phyloP scores from a whole-genome alignment of 2,329 filamentous ascomycete species.

The Davidsoniella virescens region DNA sequence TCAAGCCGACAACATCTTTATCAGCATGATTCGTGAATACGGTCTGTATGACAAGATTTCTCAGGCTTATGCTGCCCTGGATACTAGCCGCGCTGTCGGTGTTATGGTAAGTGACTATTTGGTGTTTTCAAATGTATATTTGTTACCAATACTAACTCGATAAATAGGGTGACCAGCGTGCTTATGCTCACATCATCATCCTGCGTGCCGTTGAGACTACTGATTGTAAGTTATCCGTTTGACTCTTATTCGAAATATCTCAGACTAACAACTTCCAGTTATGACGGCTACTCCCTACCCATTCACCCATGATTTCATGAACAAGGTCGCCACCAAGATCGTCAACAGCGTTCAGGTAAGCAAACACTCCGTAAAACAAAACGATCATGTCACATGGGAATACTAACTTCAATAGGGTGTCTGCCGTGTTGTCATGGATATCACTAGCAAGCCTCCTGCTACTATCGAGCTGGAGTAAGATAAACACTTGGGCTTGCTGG shows the following conservation, averaged over 20 bases:
- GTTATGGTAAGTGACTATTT: conserved; percentile 13
- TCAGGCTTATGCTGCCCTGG: conserved; percentile 14
- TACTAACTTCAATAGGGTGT: conserved; percentile 44
- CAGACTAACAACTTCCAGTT: conserved; percentile 20
- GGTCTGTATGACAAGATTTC: conserved; percentile 49
- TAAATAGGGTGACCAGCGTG: conserved; percentile 45
- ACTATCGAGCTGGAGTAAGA: conserved; percentile 62
- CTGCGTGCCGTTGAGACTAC: conserved; percentile 29
- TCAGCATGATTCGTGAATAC: conserved; percentile 54
- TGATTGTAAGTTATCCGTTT: conserved; percentile 15
- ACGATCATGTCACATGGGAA: conserved; percentile 24
- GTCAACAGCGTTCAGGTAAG: conserved; percentile 41
- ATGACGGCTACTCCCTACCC: conserved; percentile 60
- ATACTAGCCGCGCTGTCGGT: conserved; percentile 13
- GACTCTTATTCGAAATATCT: background rate
- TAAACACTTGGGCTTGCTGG: background rate
- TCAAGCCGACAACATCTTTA: conserved; percentile 63
- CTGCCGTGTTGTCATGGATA: conserved; percentile 21
- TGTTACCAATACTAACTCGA: too few species aligned
- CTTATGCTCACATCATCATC: conserved; percentile 26
- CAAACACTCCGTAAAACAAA: conserved; percentile 39
- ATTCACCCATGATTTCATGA: conserved; percentile 49
- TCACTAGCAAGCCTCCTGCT: conserved; percentile 49
- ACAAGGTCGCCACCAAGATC: conserved; percentile 48
- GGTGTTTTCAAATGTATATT: background rate